Base-by-base conservation (phyloP, 441 rosid genomes). In the Mallotus repandus region DNA sequence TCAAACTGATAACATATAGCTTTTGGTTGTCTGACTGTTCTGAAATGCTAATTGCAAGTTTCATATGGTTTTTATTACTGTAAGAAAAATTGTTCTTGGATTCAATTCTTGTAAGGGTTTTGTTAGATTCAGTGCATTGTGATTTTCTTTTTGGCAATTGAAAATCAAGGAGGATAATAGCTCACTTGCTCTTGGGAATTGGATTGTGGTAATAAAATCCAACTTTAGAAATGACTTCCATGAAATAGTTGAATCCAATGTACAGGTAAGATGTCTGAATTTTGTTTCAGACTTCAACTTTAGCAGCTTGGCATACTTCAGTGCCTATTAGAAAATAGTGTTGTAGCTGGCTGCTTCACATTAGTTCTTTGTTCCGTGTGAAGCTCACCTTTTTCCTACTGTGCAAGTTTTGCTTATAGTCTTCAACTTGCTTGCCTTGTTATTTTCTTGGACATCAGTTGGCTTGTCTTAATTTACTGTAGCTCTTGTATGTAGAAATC, bases 91-190 rank as follows among this genome's bases (percentile, higher is more conserved):
- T 35, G 41, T 70, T 29, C 7, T 22, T 72, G 73, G 64, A 18
- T 78, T 70, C 15, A 5, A 65, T n/a, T 48, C 12, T 74, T 78
- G 74, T 13, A 19, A 59, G 54, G 9, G n/a, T 3, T 46, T 9
- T 25, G 5, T 59, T 29, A 29, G 14, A 32, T 67, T 29, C 9
- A 22, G 41, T 15, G 56, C 18, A 3, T 5, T 29, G 2, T 46
- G 18, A 25, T 58, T 58, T 58, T 38, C 6, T 35, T 56, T 14
- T 48, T 18, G 9, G 8, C 15, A 7, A n/a, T 70, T 35, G 48
- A 45, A 16, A 22, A 19, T 7, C 9, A 22, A 70, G 58, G 22
- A 19, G 10, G 55, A 22, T 70, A 9, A 29, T 70, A 16, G 32
- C 13, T 14, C 56, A 11, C 19, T 7, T 14, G 19, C 25, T 35